Conservation (phyloP, 2,329 filamentous ascomycete species). For the Mycocentrospora acerina region DNA sequence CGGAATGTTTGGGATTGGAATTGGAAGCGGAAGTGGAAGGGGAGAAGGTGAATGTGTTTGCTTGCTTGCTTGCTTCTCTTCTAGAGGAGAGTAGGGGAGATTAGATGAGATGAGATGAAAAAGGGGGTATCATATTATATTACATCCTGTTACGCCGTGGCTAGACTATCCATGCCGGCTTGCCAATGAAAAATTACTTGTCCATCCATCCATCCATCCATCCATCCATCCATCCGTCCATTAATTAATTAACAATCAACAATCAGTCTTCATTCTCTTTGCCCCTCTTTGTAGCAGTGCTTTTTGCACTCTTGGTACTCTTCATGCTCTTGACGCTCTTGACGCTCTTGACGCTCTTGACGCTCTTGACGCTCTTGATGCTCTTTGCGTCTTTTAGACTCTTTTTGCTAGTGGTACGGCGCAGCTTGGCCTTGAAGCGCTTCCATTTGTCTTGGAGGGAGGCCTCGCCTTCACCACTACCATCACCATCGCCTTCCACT, state of each 20-base stretch:
- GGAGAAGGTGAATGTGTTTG: background rate
- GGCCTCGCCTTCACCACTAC: conserved; percentile 12
- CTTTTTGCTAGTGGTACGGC: conserved; percentile 36
- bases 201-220: too few relatives aligned
- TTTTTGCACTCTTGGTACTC: conserved; percentile 10
- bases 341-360: conserved; percentile 13
- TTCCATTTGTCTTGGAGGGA: conserved; percentile 35
- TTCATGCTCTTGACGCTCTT: conserved; percentile 30
- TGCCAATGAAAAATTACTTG: too few relatives aligned
- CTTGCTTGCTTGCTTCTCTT: background rate
- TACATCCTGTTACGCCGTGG: too few relatives aligned
- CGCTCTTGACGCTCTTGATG: conserved; percentile 32
- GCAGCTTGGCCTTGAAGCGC: conserved; percentile 39
- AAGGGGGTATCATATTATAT: too few relatives aligned
- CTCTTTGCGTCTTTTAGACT: conserved; percentile 37
- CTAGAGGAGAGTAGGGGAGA: background rate
- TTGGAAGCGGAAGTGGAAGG: too few relatives aligned
- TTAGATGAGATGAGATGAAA: too few relatives aligned
- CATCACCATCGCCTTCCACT: conserved; percentile 11
- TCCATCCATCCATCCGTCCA: too few relatives aligned
- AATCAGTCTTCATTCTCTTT: conserved; percentile 8
- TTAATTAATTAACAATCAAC: too few relatives aligned
- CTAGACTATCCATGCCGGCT: too few relatives aligned
- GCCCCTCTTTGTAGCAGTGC: background rate
- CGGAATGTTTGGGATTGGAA: too few relatives aligned